Conservation (phyloP, 1,284 basidiomycete species). For the Fomes fomentarius region DNA sequence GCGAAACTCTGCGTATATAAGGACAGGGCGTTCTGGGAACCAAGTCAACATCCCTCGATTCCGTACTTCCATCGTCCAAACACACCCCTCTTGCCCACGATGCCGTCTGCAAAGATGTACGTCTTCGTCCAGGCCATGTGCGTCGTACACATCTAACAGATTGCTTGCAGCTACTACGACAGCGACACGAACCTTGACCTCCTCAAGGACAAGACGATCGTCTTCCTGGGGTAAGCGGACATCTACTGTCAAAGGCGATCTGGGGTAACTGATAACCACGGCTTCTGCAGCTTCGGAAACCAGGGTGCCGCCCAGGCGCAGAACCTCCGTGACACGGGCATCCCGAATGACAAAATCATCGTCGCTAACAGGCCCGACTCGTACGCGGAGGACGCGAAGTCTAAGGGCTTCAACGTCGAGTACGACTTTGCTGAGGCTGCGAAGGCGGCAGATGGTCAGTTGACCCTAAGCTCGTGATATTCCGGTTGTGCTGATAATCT, state of each 20-base stretch:
- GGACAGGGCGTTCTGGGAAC: not conserved
- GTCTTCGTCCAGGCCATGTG: slow-evolving; percentile 10
- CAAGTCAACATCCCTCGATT: not conserved
- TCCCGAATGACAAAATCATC: slow-evolving; percentile 61
- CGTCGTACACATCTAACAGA: slow-evolving; percentile 5
- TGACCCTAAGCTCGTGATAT: too few species aligned
- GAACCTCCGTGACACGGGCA: slow-evolving; percentile 65
- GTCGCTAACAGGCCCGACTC: slow-evolving; percentile 61
- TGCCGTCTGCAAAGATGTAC: slow-evolving; percentile 52
- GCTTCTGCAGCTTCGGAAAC: slow-evolving; percentile 57
- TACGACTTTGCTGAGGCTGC: slow-evolving; percentile 62
- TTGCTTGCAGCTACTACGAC: slow-evolving; percentile 56
- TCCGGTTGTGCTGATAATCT: not conserved
- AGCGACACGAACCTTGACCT: slow-evolving; percentile 55
- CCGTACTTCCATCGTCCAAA: not conserved
- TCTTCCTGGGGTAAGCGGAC: slow-evolving; percentile 57
- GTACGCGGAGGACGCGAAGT: slow-evolving; percentile 59
- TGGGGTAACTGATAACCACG: not conserved
- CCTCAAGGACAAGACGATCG: slow-evolving; percentile 55
- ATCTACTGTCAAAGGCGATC: not conserved
- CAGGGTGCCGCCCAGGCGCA: slow-evolving; percentile 71
- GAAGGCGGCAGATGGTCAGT: slow-evolving; percentile 53
- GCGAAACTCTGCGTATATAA: slow-evolving; percentile 12
- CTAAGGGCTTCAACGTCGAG: slow-evolving; percentile 60
- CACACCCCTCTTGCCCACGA: not conserved